Evolutionary conservation across 2,329 filamentous ascomycete genomes (phyloP).

Genomic region (Neofusicoccum laricinum): DNA sequence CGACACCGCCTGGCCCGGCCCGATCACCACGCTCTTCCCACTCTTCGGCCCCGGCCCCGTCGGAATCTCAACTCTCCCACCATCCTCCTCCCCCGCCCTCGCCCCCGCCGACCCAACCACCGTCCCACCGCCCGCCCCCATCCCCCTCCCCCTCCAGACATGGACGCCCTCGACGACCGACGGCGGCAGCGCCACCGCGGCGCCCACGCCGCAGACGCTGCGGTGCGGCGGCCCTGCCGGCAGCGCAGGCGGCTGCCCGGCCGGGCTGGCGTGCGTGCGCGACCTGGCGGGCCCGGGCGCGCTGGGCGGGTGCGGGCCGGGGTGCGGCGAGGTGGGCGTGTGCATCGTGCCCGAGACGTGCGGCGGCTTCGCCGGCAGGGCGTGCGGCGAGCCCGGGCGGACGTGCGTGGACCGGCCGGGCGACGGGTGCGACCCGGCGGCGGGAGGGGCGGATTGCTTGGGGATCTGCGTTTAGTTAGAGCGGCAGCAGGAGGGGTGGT

Average conservation of each 20-base stretch:
- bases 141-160: too few relatives aligned
- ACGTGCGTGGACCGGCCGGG: slow-evolving; percentile 43
- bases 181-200: background rate
- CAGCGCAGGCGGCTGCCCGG: background rate
- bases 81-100: background rate
- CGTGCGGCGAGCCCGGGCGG: slow-evolving; percentile 30
- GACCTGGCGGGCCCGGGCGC: background rate
- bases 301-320: slow-evolving; percentile 28
- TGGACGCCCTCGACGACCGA: too few relatives aligned
- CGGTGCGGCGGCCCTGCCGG: background rate
- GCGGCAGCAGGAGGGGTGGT: too few relatives aligned
- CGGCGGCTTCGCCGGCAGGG: slow-evolving; percentile 40
- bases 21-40: background rate
- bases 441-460: slow-evolving; percentile 43
- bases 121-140: too few relatives aligned
- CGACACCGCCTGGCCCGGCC: background rate
- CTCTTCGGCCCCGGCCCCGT: background rate
- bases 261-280: background rate
- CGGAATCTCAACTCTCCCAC: background rate
- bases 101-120: too few relatives aligned
- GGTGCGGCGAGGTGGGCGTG: slow-evolving; percentile 32
- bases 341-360: slow-evolving; percentile 37
- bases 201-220: background rate
- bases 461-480: slow-evolving; percentile 37
- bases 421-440: slow-evolving; percentile 40